Evolutionary conservation across 2,329 filamentous ascomycete genomes (phyloP), one percentile per base, ranked within the genome.

Genomic region (Aspergillus proliferans): DNA sequence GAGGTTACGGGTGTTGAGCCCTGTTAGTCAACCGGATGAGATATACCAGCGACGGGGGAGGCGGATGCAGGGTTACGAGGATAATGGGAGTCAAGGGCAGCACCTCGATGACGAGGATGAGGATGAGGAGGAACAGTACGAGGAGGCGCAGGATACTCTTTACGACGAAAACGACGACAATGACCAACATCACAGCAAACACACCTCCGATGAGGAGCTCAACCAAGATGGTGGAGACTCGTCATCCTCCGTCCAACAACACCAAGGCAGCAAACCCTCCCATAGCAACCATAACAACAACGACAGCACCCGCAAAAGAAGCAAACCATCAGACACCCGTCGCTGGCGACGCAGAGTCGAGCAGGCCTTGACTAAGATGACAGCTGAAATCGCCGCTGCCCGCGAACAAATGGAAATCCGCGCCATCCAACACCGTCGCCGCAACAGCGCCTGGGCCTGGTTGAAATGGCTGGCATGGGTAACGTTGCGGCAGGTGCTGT

Each of bases 301-400:
- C 48, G 52, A 47, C 50, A 49, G 43, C 45, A 47, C 48, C 53
- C 46, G 50, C 49, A 26, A 44, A 44, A 44, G 26, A 19, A 8
- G 18, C 40, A 19, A 34, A 34, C 28, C 14, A 45, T 21, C 24
- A n/a, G 28, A 45, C 26, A 33, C 9, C 56, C 69, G 72, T 52
- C 83, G 82, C 61, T 95, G 90, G 88, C 84, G 87, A 46, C 84
- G 81, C 51, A 84, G 87, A 58, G 85, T 97, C 53, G 92, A 97
- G 71, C 81, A 84, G 40, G 88, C 89, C 19, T 77, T 97, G 49
- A 88, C 92, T 48, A 88, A 90, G 59, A 84, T 97, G 72, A 95
- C 91, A 4, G 87, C 90, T 14, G 93, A 98, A 70, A 83, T 98
- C 28, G 91, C 93, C 1, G 93, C 93, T 0, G 71, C 97, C 53